These are phyloP conservation scores for Coniferiporia sulphurascens DNA, from an alignment of 1,284 basidiomycete species.

Conservation along the genomic window DNA sequence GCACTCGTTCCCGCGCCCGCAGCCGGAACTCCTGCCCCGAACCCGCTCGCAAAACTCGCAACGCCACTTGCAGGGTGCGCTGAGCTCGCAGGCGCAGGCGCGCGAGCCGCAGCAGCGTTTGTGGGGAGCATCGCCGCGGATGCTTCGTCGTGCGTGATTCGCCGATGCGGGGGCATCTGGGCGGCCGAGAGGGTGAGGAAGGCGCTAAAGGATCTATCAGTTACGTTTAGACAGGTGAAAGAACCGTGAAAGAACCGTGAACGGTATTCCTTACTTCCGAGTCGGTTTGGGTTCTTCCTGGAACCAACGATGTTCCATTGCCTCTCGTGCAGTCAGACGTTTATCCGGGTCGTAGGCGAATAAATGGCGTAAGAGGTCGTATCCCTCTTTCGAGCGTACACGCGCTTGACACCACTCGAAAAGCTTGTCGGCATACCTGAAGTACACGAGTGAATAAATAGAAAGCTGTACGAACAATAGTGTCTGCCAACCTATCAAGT, in stretches of 20 bases:
- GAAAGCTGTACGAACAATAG: neutral
- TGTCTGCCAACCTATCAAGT: conserved; percentile 60
- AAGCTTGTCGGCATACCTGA: conserved; percentile 64
- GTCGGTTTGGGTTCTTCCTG: conserved; percentile 72
- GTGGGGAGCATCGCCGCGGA: conserved; percentile 64
- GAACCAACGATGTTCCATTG: conserved; percentile 81
- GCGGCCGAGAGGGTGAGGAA: conserved; percentile 50
- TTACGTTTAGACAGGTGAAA: conserved; percentile 1
- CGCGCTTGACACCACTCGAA: conserved; percentile 75
- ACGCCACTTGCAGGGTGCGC: conserved; percentile 31
- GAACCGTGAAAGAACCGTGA: neutral
- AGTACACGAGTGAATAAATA: neutral
- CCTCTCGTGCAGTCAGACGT: conserved; percentile 79
- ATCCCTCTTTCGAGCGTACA: conserved; percentile 57
- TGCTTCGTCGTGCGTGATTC: conserved; percentile 74
- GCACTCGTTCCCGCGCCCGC: neutral
- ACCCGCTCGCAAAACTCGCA: conserved; percentile 46
- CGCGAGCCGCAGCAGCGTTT: conserved; percentile 33
- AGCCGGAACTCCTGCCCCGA: conserved; percentile 27
- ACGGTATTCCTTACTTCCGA: conserved; percentile 49
- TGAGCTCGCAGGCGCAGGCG: conserved; percentile 41
- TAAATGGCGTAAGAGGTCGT: conserved; percentile 79
- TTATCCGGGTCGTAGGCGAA: conserved; percentile 90
- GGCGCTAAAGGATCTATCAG: conserved; percentile 37
- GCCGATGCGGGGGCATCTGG: conserved; percentile 66